Evolutionary conservation across 2,329 filamentous ascomycete species (phyloP).

Genomic region (Simplicillium sp.): DNA sequence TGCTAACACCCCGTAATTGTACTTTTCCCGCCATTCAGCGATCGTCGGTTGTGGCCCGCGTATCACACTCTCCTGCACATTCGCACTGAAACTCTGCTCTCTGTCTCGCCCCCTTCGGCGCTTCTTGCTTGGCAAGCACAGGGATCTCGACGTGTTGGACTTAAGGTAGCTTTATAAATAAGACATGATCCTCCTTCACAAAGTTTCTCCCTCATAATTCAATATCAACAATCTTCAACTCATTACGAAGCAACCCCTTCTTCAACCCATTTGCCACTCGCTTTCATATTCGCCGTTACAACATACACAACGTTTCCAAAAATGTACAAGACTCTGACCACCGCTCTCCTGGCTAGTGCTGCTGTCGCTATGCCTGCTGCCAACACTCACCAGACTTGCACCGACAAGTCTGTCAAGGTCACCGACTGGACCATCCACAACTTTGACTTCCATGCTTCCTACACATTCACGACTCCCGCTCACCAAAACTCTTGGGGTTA

Average conservation of each 20-base stretch:
- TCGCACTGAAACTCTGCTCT: no score
- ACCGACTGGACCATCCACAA: slow-evolving; percentile 27
- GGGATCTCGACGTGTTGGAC: neutral
- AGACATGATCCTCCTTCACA: no score
- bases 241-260: no score
- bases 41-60: no score
- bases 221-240: no score
- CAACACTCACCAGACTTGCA: slow-evolving; percentile 10
- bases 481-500: slow-evolving; percentile 40
- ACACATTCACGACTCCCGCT: slow-evolving; percentile 38
- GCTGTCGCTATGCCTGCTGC: slow-evolving; percentile 14
- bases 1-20: no score
- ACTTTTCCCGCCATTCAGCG: no score
- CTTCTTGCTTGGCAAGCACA: neutral
- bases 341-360: slow-evolving; percentile 14
- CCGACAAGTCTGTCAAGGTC: slow-evolving; percentile 10
- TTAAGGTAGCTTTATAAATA: no score
- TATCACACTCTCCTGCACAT: no score
- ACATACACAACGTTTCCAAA: slow-evolving; percentile 5
- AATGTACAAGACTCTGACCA: slow-evolving; percentile 11
- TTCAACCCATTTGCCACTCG: no score
- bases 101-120: no score
- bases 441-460: slow-evolving; percentile 39
- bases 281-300: neutral
- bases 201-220: no score